Base-by-base conservation (phyloP, 2,329 filamentous ascomycete genomes). In the Microsporum canis region DNA sequence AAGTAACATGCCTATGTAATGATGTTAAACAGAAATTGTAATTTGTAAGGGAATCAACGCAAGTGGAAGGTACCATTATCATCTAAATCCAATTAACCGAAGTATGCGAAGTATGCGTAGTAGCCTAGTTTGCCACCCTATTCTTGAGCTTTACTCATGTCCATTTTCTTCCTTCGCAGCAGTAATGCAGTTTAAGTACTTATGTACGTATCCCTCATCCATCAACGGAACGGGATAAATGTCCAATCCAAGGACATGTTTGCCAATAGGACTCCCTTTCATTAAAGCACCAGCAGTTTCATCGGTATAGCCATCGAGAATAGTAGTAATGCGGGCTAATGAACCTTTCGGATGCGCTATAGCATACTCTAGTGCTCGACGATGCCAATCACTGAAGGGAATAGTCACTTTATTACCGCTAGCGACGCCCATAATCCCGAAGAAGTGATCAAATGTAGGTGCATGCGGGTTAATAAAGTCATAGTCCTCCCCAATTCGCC, bases 221-320 rank as follows among this genome's bases (percentile, higher is more conserved):
- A 57, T 10, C 17, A 36, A n/a, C 8, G 53, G 53, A 23, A 29
- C 53, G 14, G 53, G 53, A n/a, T 57, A 57, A 34, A 38, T 12
- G 27, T 57, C 53, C 31, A 23, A n/a, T 5, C 53, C 53, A n/a
- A 57, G 34, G 12, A 57, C 53, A 23, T 57, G 53, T 29, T 39
- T 57, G 7, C 53, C 53, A 33, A 57, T 10, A 29, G 53, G 53
- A 34, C 33, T 57, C 2, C 53, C 53, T 23, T 57, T 57, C n/a
- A 57, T n/a, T 10, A 57, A 57, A 17, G 2, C 53, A 12, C 53
- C 53, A 14, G 53, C 53, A n/a, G 53, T 57, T 23, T 33, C 33
- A n/a, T 57, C 29, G 3, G 53, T 57, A 33, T 57, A 57, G 23
- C 53, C 53, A 57, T 57, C 53, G 23, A 57, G 31, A 33, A 57